Percentiles rank a stretch among this genome's conserved stretches.
Conservation (phyloP, 2,329 filamentous ascomycete species). For the Mollisia scopiformis region DNA sequence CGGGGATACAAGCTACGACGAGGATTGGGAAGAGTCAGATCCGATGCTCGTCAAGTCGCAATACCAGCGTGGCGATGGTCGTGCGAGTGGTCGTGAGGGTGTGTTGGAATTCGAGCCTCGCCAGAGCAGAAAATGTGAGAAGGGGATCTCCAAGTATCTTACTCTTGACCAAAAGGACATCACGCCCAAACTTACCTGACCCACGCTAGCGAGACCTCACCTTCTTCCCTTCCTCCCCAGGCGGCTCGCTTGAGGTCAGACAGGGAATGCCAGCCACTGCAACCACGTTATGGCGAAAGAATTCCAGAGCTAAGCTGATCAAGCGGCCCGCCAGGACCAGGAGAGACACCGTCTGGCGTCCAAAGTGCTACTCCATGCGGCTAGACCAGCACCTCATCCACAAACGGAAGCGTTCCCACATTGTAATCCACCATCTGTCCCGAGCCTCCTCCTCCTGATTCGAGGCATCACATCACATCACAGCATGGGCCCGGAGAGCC, state of each 20-base stretch:
- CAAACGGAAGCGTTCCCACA: not conserved
- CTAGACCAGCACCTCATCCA: not conserved
- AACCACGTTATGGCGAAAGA: not conserved
- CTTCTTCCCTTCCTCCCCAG: no score
- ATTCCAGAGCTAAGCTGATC: no score
- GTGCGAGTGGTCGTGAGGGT: not conserved
- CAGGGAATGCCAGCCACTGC: not conserved
- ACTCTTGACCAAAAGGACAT: not conserved
- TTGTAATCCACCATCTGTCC: not conserved
- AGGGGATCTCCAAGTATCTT: not conserved
- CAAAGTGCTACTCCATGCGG: not conserved
- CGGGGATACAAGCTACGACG: not conserved
- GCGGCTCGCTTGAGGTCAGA: no score
- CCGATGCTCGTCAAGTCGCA: not conserved
- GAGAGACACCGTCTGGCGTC: no score
- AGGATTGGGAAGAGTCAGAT: not conserved
- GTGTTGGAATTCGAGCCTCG: not conserved
- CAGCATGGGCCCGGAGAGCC: no score
- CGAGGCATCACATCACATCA: not conserved
- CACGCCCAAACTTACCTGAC: constrained; percentile 6
- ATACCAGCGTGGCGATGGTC: not conserved
- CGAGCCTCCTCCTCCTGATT: not conserved
- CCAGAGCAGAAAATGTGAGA: not conserved
- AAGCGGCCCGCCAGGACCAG: not conserved
- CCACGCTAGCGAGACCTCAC: constrained; percentile 5